Conservation (phyloP, 2,329 filamentous ascomycete genomes). For the Alternaria novae-zelandiae region DNA sequence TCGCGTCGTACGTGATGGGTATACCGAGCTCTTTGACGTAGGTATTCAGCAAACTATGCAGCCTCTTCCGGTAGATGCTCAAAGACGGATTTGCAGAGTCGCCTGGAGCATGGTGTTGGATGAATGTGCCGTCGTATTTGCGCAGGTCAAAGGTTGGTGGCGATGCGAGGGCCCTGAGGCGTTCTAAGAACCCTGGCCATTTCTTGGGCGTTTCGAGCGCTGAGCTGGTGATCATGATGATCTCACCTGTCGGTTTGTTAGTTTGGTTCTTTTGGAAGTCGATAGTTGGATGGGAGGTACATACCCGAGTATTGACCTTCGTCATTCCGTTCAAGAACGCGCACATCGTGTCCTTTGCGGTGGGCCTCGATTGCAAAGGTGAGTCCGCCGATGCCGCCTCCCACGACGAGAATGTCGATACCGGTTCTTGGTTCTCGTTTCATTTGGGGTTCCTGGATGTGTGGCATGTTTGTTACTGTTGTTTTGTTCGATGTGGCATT, state of each 20-base stretch:
- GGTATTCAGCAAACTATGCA: conserved; percentile 1
- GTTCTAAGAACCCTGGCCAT: conserved; percentile 4
- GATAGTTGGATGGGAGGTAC: not conserved
- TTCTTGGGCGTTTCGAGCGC: not conserved
- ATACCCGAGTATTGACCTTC: not conserved
- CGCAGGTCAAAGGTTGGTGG: not conserved
- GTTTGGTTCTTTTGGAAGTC: not conserved
- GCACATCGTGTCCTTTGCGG: conserved; percentile 37
- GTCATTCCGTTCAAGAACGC: conserved; percentile 24
- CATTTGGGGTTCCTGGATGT: not conserved
- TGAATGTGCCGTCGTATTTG: not conserved
- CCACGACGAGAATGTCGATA: conserved; percentile 26
- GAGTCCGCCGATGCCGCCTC: conserved; percentile 36
- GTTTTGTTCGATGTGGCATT: not conserved
- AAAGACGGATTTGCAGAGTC: not conserved
- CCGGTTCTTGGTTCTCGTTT: not conserved
- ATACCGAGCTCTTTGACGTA: conserved; percentile 3
- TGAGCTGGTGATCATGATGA: not conserved
- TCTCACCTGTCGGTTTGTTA: not conserved
- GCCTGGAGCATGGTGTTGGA: not conserved
- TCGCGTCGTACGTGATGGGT: not conserved
- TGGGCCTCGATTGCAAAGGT: conserved; percentile 35
- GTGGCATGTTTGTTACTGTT: not conserved
- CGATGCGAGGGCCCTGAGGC: not conserved
- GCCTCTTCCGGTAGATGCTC: not conserved